Evolutionary conservation across 495 filamentous ascomycete genomes (phyloP).

Genomic region (Talaromyces liani): DNA sequence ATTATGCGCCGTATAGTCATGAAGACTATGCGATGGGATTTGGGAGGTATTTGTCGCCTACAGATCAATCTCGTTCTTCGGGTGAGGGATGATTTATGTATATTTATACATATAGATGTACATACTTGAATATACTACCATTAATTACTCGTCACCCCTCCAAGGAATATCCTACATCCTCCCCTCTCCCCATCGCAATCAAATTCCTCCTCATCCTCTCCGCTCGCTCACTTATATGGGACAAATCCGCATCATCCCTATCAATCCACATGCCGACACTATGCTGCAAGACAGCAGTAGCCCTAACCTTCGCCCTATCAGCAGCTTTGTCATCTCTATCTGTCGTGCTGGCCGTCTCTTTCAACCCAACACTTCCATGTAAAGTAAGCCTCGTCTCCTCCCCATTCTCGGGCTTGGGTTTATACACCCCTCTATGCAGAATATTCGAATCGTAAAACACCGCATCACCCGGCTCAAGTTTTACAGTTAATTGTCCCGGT

Average conservation of each 20-base stretch:
- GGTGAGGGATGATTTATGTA: neutral
- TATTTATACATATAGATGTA: neutral
- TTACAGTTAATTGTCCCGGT: conserved; percentile 55
- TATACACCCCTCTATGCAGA: conserved; percentile 69
- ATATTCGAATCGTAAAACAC: conserved; percentile 90
- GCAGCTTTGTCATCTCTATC: neutral
- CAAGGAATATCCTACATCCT: conserved; percentile 45
- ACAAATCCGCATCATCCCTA: conserved; percentile 32
- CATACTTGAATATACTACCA: neutral
- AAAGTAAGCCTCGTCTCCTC: conserved; percentile 61
- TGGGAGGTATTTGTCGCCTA: neutral
- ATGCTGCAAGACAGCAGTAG: conserved; percentile 81
- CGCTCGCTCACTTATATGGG: conserved; percentile 46
- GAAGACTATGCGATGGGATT: neutral
- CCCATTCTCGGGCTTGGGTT: conserved; percentile 28
- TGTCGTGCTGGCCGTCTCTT: conserved; percentile 16
- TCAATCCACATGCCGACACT: conserved; percentile 70
- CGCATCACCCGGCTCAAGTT: conserved; percentile 61
- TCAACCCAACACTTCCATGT: conserved; percentile 73
- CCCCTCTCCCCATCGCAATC: conserved; percentile 53
- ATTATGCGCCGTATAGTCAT: neutral
- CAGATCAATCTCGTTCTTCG: neutral
- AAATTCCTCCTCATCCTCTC: conserved; percentile 47
- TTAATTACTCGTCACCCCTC: neutral
- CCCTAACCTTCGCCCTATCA: conserved; percentile 35